Conservation (phyloP, 2,329 filamentous ascomycete species). For the Ceratocystis colombiana region DNA sequence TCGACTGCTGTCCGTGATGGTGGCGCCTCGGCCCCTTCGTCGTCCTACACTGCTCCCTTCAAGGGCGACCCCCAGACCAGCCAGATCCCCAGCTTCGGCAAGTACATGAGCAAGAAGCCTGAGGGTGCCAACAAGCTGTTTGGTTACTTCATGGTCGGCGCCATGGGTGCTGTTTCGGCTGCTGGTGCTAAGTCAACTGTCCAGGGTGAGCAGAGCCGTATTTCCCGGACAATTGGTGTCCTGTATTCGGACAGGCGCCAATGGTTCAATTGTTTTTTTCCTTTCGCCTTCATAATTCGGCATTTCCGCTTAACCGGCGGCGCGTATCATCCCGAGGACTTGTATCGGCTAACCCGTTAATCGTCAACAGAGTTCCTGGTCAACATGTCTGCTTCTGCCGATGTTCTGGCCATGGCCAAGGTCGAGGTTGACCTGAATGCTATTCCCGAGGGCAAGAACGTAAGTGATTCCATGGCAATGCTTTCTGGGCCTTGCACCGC, state of each 20-base stretch:
- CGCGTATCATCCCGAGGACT: conserved; percentile 22
- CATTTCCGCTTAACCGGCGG: background rate
- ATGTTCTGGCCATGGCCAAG: conserved; percentile 98
- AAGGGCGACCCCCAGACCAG: conserved; percentile 48
- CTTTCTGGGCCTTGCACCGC: no score
- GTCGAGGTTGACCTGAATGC: conserved; percentile 88
- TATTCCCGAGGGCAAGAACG: conserved; percentile 99
- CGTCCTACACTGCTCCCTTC: conserved; percentile 54
- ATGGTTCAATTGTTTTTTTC: conserved; percentile 27
- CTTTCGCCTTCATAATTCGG: background rate
- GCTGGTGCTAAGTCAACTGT: conserved; percentile 96
- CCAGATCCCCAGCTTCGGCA: conserved; percentile 79
- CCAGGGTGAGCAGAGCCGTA: conserved; percentile 60
- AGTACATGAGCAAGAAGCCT: conserved; percentile 65
- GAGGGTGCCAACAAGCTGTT: conserved; percentile 74
- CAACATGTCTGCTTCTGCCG: conserved; percentile 99
- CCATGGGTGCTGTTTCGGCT: conserved; percentile 82
- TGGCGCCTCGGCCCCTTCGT: conserved; percentile 35
- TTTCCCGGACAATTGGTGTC: conserved; percentile 16
- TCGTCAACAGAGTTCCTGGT: conserved; percentile 76
- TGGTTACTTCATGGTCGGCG: conserved; percentile 97
- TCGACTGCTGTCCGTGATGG: conserved; percentile 41
- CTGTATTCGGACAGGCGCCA: conserved; percentile 1
- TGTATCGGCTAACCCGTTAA: conserved; percentile 26
- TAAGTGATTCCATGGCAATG: conserved; percentile 39